Evolutionary conservation across 2,329 filamentous ascomycete genomes (phyloP).

Genomic region (Aureobasidium subglaciale): DNA sequence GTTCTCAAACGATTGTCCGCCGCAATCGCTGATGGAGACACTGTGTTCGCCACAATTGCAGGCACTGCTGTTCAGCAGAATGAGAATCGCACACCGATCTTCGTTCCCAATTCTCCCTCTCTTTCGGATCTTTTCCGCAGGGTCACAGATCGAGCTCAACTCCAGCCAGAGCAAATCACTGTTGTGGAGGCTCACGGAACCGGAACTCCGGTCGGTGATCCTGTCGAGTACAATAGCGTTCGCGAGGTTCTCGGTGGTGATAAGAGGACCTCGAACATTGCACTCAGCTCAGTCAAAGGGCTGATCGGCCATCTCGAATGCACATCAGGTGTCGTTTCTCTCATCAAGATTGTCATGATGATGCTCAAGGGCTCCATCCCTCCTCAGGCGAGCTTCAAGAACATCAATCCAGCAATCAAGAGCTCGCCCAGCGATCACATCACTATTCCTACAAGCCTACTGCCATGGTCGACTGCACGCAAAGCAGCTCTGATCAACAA

Average conservation of each 20-base stretch:
- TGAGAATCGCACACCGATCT: constrained; percentile 20
- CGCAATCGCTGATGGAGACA: constrained; percentile 42
- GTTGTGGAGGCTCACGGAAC: constrained; percentile 28
- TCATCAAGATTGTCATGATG: constrained; percentile 61
- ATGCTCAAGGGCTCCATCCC: constrained; percentile 56
- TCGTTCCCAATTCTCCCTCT: background rate
- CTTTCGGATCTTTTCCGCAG: background rate
- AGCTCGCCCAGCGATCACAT: constrained; percentile 53
- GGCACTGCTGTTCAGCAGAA: constrained; percentile 32
- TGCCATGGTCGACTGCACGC: too few species aligned
- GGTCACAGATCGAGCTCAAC: background rate
- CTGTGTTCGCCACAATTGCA: constrained; percentile 24
- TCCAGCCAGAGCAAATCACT: background rate
- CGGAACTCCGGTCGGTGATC: constrained; percentile 29
- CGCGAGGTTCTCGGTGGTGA: background rate
- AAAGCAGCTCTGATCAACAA: constrained; percentile 59
- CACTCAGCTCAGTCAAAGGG: background rate
- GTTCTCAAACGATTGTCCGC: constrained; percentile 45
- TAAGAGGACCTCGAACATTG: background rate
- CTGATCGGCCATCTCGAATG: constrained; percentile 21
- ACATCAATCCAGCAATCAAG: constrained; percentile 50
- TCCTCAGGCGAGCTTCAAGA: constrained; percentile 43
- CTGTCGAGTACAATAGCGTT: constrained; percentile 23
- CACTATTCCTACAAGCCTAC: constrained; percentile 53
- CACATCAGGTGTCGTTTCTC: constrained; percentile 38